Conservation (phyloP, 2,329 filamentous ascomycete genomes). For the Neonectria magnoliae region DNA sequence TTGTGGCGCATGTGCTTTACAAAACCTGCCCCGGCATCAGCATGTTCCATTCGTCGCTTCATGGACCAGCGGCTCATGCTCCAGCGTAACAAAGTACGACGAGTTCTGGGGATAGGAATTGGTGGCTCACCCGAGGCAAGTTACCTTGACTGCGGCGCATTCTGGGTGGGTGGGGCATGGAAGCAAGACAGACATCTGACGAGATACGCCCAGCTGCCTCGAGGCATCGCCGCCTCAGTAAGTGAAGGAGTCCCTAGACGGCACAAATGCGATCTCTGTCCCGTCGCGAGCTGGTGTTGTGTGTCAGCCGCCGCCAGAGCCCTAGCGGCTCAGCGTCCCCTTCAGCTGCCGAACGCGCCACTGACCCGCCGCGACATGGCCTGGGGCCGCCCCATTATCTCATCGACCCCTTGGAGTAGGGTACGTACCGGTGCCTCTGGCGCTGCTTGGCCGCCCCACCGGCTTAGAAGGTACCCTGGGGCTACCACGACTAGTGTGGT, state of each 20-base stretch:
- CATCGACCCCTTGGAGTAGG: constrained; percentile 27
- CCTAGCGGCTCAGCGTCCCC: constrained; percentile 35
- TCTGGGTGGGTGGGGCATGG: neutral
- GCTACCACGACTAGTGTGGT: constrained; percentile 17
- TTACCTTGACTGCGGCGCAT: neutral
- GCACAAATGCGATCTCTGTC: neutral
- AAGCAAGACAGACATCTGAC: neutral
- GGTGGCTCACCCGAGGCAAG: neutral
- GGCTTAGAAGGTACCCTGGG: constrained; percentile 8
- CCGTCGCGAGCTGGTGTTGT: constrained; percentile 5
- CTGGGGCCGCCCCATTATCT: constrained; percentile 40
- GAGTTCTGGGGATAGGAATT: neutral
- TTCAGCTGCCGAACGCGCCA: constrained; percentile 42
- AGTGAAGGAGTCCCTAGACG: neutral
- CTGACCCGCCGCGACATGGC: constrained; percentile 30
- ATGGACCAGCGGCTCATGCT: constrained; percentile 10
- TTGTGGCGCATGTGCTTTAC: constrained; percentile 3
- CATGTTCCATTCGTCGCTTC: neutral
- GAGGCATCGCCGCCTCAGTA: constrained; percentile 16
- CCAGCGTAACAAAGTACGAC: neutral
- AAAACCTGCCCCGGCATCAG: neutral
- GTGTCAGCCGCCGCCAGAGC: constrained; percentile 28
- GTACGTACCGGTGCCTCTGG: constrained; percentile 31
- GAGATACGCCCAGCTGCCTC: constrained; percentile 2
- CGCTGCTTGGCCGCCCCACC: constrained; percentile 13